Base-by-base conservation (phyloP, 306 rosid species). In the Vachellia collinsii region DNA sequence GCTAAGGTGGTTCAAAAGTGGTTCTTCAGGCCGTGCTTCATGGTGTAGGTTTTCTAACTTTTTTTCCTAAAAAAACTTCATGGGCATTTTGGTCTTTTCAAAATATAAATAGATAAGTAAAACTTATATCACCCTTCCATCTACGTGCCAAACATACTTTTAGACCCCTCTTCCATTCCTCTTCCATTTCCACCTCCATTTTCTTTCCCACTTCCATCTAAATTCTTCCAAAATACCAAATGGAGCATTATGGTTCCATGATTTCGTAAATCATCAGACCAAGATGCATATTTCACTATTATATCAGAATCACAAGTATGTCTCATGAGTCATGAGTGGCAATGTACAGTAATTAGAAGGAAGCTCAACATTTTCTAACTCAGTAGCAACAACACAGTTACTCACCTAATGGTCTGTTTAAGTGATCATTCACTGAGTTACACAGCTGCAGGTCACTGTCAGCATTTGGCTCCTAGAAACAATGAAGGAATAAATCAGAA, bases 361-460 rank as follows among this genome's bases (percentile, higher is more conserved):
- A 80, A 68, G 72, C 66, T 80, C 34, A 11, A 62, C 3, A 39
- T 42, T 41, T 36, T 12, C 53, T 67, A 29, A 38, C 29, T 67
- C 16, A 86, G 50, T 6, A 70, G 77, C 7, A 64, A 79, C 69
- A 53, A 43, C 34, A 74, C 62, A 63, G 43, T 63, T 61, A 34
- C 79, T 42, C 87, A 89, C 99, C 97, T 77, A 94, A 74, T 77
- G 97, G 94, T 78, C 82, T 90, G 84, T 90, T 94, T 54, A 94
- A 76, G 91, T 78, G 87, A 88, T 87, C 88, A 79, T 94, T 94
- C 46, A 93, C 93, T 6, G 92, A 89, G 86, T 77, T 87, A 80
- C 97, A 93, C 46, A 92, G 81, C 41, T 88, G 91, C 3, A 86
- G 74, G 81, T 94, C 97, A 70, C 70, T 84, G n/a, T 93, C 97